Evolutionary conservation across 148 eudicot genomes (phyloP).

Genomic region (Dysphania ambrosioides): DNA sequence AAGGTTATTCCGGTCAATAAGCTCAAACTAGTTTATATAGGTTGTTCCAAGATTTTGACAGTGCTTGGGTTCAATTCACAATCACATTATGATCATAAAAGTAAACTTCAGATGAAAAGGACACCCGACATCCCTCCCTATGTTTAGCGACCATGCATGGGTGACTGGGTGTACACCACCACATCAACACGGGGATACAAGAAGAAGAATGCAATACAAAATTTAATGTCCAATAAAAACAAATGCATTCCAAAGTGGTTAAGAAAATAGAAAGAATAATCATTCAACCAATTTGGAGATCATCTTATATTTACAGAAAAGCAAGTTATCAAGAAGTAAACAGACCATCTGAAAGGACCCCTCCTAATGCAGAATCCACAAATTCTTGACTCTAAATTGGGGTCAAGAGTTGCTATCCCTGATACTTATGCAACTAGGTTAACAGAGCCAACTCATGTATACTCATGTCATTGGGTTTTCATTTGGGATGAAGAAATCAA

Average conservation of each 20-base stretch:
- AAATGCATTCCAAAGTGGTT: conserved; percentile 2
- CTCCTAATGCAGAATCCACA: neutral
- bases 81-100: too few species aligned
- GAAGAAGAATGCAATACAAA: neutral
- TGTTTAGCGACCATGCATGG: too few species aligned
- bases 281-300: conserved; percentile 10
- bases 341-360: neutral
- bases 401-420: conserved; percentile 11
- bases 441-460: neutral
- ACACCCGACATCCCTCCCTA: too few species aligned
- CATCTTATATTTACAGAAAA: conserved; percentile 26
- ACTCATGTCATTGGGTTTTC: conserved; percentile 38
- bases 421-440: conserved; percentile 14
- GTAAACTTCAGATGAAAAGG: too few species aligned
- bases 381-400: neutral
- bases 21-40: too few species aligned
- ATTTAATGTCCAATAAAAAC: neutral
- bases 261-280: neutral
- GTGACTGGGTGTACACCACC: too few species aligned
- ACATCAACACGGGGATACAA: too few species aligned
- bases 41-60: too few species aligned
- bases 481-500: conserved; percentile 81
- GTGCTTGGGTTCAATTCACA: too few species aligned
- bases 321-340: conserved; percentile 5
- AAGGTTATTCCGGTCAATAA: too few species aligned